Evolutionary conservation across 768 basidiomycete species (phyloP), one percentile per base, ranked within the genome.

Genomic region (Grammothele lineata): DNA sequence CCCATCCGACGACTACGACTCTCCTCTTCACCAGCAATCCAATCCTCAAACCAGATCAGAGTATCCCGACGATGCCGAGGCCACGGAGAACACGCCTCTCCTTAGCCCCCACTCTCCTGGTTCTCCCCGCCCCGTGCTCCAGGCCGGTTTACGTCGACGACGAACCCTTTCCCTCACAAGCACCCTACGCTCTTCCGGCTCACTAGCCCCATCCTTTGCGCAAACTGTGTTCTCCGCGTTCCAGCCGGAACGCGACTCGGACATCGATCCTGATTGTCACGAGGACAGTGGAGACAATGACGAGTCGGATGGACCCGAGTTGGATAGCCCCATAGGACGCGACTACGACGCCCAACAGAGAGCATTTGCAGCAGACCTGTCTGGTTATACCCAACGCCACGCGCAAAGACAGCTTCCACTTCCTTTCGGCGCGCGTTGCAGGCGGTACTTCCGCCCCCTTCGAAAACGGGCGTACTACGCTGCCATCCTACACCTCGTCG

Each of bases 201-300:
- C 83, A 3, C 70, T 65, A 11, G 75, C 81, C 2, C 83, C 82
- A 5, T 85, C 83, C 2, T 67, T 90, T 8, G 76, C 79, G 4
- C 87, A 84, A 26, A 88, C 83, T 0, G 65, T 89, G 30, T 58
- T 83, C 4, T 86, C 85, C 0, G 71, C 89, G n/a, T 85, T 88
- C 57, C 71, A 74, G 4, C 65, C 70, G 5, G 80, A 83, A 47
- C 70, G 67, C 25, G 71, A 68, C 30, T 66, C 62, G 27, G 73
- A 73, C 34, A 50, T 67, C 27, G 75, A 73, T 37, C 58, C 63
- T 4, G 71, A 74, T 15, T 56, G 55, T 43, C 55, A 54, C 14
- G 62, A 64, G 7, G 55, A 57, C n/a, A 24, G 50, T 42, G 24
- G 48, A 38, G 14, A 56, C 4, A 62, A 54, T 36, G 60, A 45